These are phyloP conservation scores for Saccharomyces hybrid DNA, from an alignment of 1,139 yeast species.

Conservation along the genomic window DNA sequence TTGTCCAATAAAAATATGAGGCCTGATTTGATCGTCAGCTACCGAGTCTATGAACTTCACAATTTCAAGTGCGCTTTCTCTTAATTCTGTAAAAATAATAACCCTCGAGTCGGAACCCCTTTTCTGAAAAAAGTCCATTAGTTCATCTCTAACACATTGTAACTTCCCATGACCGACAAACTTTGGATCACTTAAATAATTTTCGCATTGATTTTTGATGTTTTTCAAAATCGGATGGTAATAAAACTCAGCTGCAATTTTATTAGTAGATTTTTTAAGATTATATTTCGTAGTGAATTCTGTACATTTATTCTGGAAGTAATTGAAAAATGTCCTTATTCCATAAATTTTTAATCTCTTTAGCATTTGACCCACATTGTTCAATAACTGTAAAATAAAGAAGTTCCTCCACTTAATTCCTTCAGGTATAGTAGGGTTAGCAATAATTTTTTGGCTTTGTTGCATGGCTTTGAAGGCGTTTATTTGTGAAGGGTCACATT, in stretches of 20 bases:
- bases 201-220: conserved; percentile 41
- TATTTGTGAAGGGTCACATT: conserved; percentile 56
- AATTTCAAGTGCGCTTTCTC: conserved; percentile 86
- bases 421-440: conserved; percentile 49
- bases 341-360: conserved; percentile 75
- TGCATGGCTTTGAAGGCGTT: conserved; percentile 69
- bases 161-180: conserved; percentile 73
- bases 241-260: conserved; percentile 53
- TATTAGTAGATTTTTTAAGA: conserved; percentile 42
- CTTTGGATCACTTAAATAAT: conserved; percentile 35
- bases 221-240: conserved; percentile 41
- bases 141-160: conserved; percentile 49
- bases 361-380: conserved; percentile 67
- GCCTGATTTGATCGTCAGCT: conserved; percentile 41
- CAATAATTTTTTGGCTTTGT: conserved; percentile 49
- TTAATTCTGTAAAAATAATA: conserved; percentile 76
- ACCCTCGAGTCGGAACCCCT: conserved; percentile 50
- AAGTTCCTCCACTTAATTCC: conserved; percentile 66
- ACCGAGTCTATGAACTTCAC: conserved; percentile 53
- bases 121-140: conserved; percentile 45
- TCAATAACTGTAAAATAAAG: conserved; percentile 52
- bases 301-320: conserved; percentile 48
- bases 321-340: conserved; percentile 61
- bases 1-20: conserved; percentile 93
- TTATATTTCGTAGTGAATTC: conserved; percentile 54